Percentiles rank a stretch among this genome's conserved stretches.
Conservation (phyloP, 306 rosid genomes). For the Trifolium repens region DNA sequence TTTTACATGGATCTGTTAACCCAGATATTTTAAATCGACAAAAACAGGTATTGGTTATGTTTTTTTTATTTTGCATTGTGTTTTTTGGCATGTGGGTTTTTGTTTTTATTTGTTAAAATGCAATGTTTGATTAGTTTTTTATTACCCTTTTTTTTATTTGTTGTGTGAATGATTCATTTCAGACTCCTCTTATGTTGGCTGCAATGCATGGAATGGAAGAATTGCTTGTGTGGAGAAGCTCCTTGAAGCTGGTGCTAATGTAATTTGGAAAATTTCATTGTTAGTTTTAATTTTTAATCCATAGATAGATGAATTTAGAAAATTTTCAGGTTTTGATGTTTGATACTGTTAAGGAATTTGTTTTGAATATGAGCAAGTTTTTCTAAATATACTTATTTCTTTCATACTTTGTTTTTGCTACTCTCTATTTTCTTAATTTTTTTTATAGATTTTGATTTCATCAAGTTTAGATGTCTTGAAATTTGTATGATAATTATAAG, state of each 20-base stretch:
- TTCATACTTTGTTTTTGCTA: no score
- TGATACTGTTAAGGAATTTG: constrained; percentile 71
- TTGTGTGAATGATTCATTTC: constrained; percentile 49
- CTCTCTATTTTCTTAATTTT: no score
- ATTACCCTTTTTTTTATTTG: constrained; percentile 3
- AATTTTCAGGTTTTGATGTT: constrained; percentile 81
- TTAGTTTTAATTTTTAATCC: not conserved
- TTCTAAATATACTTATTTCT: no score
- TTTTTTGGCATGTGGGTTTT: not conserved
- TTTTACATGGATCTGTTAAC: constrained; percentile 68
- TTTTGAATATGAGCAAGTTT: no score
- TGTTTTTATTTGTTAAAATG: constrained; percentile 18
- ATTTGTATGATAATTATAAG: no score
- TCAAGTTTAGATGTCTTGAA: no score
- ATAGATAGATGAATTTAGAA: constrained; percentile 12
- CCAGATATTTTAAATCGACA: constrained; percentile 88
- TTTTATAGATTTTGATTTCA: no score
- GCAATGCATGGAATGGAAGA: constrained; percentile 93
- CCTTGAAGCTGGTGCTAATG: constrained; percentile 88
- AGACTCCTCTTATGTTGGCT: constrained; percentile 94
- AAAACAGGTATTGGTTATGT: constrained; percentile 63
- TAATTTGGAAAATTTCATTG: constrained; percentile 23
- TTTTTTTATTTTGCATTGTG: not conserved
- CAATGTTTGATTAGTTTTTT: not conserved
- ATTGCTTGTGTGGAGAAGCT: constrained; percentile 72